Percentiles rank a stretch among this genome's conserved stretches.
Conservation (phyloP, 495 filamentous ascomycete genomes). For the Penicillium herquei region DNA sequence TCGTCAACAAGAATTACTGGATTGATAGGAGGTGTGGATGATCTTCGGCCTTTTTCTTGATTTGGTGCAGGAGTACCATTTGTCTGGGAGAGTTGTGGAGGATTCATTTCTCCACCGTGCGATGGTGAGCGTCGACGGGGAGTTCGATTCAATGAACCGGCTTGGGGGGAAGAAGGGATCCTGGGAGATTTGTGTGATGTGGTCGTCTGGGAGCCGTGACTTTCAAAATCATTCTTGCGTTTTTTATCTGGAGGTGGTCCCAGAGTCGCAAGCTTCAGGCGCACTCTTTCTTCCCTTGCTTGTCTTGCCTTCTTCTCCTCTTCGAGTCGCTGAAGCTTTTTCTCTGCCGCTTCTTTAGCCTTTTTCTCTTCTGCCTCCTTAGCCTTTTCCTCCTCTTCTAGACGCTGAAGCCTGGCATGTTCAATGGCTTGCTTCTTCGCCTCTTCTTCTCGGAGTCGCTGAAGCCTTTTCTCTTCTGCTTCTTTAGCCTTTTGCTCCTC, state of each 20-base stretch:
- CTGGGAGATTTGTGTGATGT: conserved; percentile 12
- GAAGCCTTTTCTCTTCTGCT: too few species aligned
- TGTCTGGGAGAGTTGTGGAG: neutral
- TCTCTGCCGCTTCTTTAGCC: too few species aligned
- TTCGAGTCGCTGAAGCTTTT: conserved; percentile 51
- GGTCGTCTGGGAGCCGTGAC: conserved; percentile 25
- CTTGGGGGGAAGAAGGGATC: too few species aligned
- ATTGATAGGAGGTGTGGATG: neutral
- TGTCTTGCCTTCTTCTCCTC: conserved; percentile 80
- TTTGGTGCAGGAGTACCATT: neutral
- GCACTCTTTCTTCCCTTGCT: conserved; percentile 75
- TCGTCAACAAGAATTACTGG: conserved; percentile 14
- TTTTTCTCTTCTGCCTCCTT: too few species aligned
- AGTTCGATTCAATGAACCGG: neutral
- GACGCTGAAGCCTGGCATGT: too few species aligned
- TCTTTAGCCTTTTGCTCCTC: too few species aligned
- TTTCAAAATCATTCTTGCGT: too few species aligned
- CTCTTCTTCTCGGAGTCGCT: too few species aligned
- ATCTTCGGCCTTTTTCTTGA: neutral
- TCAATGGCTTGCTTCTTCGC: too few species aligned
- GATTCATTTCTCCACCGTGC: neutral
- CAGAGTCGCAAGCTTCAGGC: conserved; percentile 75
- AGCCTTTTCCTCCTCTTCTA: too few species aligned
- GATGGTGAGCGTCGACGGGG: neutral
- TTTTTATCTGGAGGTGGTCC: conserved; percentile 64